Evolutionary conservation across 2,329 filamentous ascomycete genomes (phyloP).

Genomic region (Phaeosphaeria sp.): DNA sequence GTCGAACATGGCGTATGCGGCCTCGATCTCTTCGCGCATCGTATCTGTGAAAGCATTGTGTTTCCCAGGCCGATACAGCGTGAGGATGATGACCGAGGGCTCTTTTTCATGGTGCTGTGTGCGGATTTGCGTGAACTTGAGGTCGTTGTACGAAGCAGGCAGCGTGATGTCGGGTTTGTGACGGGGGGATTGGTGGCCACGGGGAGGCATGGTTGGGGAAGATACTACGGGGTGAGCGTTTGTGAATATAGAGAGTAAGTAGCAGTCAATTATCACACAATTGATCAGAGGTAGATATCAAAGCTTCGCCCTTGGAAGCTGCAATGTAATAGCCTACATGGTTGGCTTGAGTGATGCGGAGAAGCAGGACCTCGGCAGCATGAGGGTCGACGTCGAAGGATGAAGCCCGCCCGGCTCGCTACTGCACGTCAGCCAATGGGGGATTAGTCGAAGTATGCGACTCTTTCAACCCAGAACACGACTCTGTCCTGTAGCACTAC

Average conservation of each 20-base stretch:
- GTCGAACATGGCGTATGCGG: constrained; percentile 60
- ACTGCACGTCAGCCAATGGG: background rate
- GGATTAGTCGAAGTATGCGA: background rate
- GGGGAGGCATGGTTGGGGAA: constrained; percentile 13
- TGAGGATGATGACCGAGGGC: constrained; percentile 66
- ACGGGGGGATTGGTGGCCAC: constrained; percentile 14
- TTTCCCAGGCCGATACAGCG: constrained; percentile 68
- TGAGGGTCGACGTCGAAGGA: constrained; percentile 6
- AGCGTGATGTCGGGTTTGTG: constrained; percentile 35
- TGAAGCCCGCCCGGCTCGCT: constrained; percentile 2
- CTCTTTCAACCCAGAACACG: background rate
- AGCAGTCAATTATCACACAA: background rate
- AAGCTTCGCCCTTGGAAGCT: constrained; percentile 8
- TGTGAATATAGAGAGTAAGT: background rate
- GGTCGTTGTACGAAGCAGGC: constrained; percentile 49
- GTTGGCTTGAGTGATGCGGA: constrained; percentile 4
- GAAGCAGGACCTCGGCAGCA: constrained; percentile 8
- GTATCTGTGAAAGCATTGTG: constrained; percentile 73
- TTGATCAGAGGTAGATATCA: background rate
- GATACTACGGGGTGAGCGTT: background rate
- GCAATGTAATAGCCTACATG: constrained; percentile 7
- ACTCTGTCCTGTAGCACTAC: background rate
- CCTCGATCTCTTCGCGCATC: constrained; percentile 68
- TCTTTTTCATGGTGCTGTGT: constrained; percentile 49
- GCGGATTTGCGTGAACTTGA: constrained; percentile 51